A percentile compares a stretch with the other conserved stretches of the same genome.
Evolutionary conservation across 306 rosid genomes (phyloP).

Genomic region (Trichosanthes cucumerina): DNA sequence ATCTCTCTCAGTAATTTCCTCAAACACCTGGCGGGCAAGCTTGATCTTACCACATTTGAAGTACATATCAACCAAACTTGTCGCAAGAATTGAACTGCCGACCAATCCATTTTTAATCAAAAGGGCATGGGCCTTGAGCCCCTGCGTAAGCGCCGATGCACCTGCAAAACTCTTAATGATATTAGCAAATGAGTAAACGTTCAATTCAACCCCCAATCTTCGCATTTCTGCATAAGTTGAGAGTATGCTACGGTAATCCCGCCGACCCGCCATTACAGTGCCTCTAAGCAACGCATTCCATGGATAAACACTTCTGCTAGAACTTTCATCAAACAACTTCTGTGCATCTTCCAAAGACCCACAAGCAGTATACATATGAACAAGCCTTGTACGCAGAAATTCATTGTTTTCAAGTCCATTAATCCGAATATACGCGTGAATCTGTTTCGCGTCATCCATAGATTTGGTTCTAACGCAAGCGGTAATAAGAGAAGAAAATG

Average conservation of each 20-base stretch:
- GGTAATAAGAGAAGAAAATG: slow-evolving; percentile 50
- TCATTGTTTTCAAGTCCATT: slow-evolving; percentile 48
- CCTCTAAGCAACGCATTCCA: slow-evolving; percentile 81
- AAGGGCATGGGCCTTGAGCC: slow-evolving; percentile 55
- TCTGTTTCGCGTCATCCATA: slow-evolving; percentile 24
- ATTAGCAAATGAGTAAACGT: slow-evolving; percentile 61
- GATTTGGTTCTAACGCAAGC: slow-evolving; percentile 53
- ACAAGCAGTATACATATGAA: slow-evolving; percentile 48
- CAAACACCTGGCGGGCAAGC: slow-evolving; percentile 40
- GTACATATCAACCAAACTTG: slow-evolving; percentile 34
- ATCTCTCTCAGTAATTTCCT: slow-evolving; percentile 45
- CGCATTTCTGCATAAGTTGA: slow-evolving; percentile 43
- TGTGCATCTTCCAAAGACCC: slow-evolving; percentile 45
- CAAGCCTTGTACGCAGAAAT: slow-evolving; percentile 42
- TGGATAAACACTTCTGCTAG: slow-evolving; percentile 39
- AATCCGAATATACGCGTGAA: slow-evolving; percentile 40
- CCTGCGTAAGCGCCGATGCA: slow-evolving; percentile 52
- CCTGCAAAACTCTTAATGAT: slow-evolving; percentile 71
- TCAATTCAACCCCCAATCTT: slow-evolving; percentile 50
- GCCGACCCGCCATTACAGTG: slow-evolving; percentile 48
- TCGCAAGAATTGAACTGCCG: slow-evolving; percentile 33
- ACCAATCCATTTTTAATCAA: slow-evolving; percentile 66
- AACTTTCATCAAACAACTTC: slow-evolving; percentile 33
- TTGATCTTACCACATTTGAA: slow-evolving; percentile 36
- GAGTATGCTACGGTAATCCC: slow-evolving; percentile 30